Base-by-base conservation (phyloP, 345 rosid genomes). In the Mangifera indica region DNA sequence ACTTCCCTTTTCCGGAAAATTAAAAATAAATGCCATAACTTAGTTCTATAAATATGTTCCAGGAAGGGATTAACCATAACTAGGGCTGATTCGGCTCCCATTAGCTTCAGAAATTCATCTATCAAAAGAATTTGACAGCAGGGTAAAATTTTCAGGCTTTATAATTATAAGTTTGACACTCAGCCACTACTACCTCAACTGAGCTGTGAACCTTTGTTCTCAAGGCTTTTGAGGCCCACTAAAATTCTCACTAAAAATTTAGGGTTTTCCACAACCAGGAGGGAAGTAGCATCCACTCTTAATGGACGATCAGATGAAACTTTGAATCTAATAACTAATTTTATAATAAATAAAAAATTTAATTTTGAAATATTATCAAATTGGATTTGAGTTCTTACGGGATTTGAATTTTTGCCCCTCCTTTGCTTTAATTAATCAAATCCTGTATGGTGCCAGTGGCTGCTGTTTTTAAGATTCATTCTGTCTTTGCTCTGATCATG, bases 391-490 rank as follows among this genome's bases (percentile, higher is more conserved):
- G n/a, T n/a, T n/a, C n/a, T n/a, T n/a, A n/a, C n/a, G n/a, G n/a
- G n/a, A n/a, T n/a, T n/a, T n/a, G n/a, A n/a, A n/a, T n/a, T n/a
- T n/a, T n/a, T n/a, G n/a, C n/a, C n/a, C n/a, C n/a, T n/a, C n/a
- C 56, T 60, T 1, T 29, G 3, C 32, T 29, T 24, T 20, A 65
- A 22, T 21, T 32, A 29, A 45, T 53, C 64, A 69, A 70, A 65
- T 71, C 74, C 34, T 15, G 69, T 3, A 70, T 67, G 74, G 77
- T 77, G 55, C 42, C 81, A 55, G 65, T 9, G 44, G 14, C 24
- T 74, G 44, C 75, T 74, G 53, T 60, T 79, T 65, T 52, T 51
- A 66, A 74, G 78, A 79, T 79, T 79, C 76, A 70, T 74, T 17
- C 55, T 73, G 75, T 79, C 72, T 71, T 60, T 53, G n/a, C 25